Conservation (phyloP, 2,329 filamentous ascomycete species). For the Cladophialophora carrionii region DNA sequence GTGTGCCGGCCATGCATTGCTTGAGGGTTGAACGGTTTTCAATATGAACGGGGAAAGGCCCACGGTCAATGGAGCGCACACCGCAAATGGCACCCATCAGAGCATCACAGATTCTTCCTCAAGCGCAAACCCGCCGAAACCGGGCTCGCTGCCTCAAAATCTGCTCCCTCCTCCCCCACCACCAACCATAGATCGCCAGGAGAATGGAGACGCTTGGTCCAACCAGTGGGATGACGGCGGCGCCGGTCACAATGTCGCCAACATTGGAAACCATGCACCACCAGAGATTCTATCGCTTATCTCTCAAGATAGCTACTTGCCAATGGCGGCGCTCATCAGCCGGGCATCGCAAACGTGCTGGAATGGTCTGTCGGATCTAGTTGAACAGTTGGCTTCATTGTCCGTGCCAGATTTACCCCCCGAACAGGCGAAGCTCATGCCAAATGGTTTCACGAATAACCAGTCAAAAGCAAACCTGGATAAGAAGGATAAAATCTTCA, state of each 20-base stretch:
- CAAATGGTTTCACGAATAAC: constrained; percentile 39
- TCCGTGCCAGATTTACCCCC: constrained; percentile 59
- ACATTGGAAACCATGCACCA: constrained; percentile 20
- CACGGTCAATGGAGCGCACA: constrained; percentile 31
- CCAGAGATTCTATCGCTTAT: constrained; percentile 32
- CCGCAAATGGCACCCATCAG: constrained; percentile 31
- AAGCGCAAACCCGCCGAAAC: constrained; percentile 16
- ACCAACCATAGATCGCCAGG: constrained; percentile 9
- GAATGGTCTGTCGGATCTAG: constrained; percentile 71
- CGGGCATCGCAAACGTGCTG: constrained; percentile 83
- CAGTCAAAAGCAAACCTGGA: constrained; percentile 63
- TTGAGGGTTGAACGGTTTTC: constrained; percentile 31
- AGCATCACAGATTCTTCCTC: constrained; percentile 11
- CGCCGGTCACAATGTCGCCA: constrained; percentile 2
- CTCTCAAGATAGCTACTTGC: constrained; percentile 52
- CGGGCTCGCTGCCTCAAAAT: constrained; percentile 5
- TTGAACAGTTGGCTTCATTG: constrained; percentile 71
- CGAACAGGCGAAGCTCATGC: constrained; percentile 30
- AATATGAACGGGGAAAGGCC: constrained; percentile 38
- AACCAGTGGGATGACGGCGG: constrained; percentile 12
- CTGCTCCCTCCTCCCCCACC: constrained; percentile 5
- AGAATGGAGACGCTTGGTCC: constrained; percentile 22
- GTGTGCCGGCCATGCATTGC: constrained; percentile 34
- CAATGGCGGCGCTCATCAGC: constrained; percentile 73
- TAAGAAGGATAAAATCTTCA: constrained; percentile 75